These are phyloP conservation scores for Colletotrichum abscissum DNA, from an alignment of 2,329 filamentous ascomycete species.

Conservation along the genomic window DNA sequence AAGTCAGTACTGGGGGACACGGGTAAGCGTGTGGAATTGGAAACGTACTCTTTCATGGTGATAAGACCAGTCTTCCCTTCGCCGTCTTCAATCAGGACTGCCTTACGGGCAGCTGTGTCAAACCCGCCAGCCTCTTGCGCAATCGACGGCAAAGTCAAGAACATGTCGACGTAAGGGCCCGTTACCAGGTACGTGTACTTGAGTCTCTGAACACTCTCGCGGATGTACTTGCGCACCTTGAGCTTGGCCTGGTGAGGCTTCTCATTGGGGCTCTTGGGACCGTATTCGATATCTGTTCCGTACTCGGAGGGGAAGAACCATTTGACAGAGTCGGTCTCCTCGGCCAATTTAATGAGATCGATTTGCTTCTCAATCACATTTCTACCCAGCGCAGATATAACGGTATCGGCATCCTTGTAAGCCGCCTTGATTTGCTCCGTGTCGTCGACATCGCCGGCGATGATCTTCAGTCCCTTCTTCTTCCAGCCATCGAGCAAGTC, in stretches of 20 bases:
- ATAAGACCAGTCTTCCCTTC: conserved; percentile 74
- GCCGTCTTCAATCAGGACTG: conserved; percentile 71
- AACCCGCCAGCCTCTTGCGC: conserved; percentile 64
- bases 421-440: conserved; percentile 61
- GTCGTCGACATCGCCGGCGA: conserved; percentile 51
- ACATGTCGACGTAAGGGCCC: conserved; percentile 76
- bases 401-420: conserved; percentile 71
- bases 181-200: conserved; percentile 77
- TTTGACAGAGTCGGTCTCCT: conserved; percentile 62
- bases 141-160: conserved; percentile 55
- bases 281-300: conserved; percentile 73
- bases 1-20: not conserved
- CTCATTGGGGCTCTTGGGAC: conserved; percentile 66
- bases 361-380: conserved; percentile 71
- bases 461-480: conserved; percentile 38
- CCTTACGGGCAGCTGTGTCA: conserved; percentile 66
- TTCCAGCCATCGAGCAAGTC: conserved; percentile 38
- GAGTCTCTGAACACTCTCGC: conserved; percentile 62
- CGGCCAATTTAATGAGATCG: conserved; percentile 69
- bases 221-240: conserved; percentile 71
- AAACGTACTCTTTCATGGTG: conserved; percentile 75
- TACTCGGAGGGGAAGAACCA: conserved; percentile 78
- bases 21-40: too few relatives aligned
- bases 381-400: conserved; percentile 74
- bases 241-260: conserved; percentile 78